Base-by-base conservation (phyloP, 1,139 yeast genomes). In the Lodderomyces elongisporus region DNA sequence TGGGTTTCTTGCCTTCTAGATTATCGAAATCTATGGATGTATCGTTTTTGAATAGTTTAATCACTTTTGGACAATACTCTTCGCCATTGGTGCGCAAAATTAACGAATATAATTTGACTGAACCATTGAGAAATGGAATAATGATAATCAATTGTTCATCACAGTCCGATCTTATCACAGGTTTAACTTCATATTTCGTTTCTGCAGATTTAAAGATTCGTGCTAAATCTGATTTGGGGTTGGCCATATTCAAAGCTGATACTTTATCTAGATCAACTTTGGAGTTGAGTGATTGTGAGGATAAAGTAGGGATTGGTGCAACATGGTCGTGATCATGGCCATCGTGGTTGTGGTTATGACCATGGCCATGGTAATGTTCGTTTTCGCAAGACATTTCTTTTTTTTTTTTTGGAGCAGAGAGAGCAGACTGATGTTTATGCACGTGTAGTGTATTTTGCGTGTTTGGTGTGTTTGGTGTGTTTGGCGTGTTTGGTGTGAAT, bases 71-170 rank as follows among this genome's bases (percentile, higher is more conserved):
- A 33, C 95, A 84, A 39, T 70, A 65, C 13, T 64, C 56, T 29
- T 74, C 77, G 2, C 79, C 79, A 36, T 78, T 69, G 1, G 89
- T 72, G 38, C 96, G 69, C 14, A 89, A 44, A 5, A 85, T 72
- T 4, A 89, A 48, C 1, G 95, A 83, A 51, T 75, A 84, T 28
- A 89, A 58, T 52, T 83, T 85, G 29, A 85, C 89, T 22, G 73
- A 62, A 1, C 85, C 85, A 13, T 82, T 79, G 46, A 87, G 44
- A 42, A 89, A 46, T 12, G 95, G 96, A 18, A 91, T 73, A 40
- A 76, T 74, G 20, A 89, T 49, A 30, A 89, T 72, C 48, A 89
- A 44, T 52, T 89, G 96, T 38, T 81, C 76, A 51, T 91, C 97
- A 3, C 84, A 78, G 52, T 89, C 96, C 1, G 89, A 78, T 48